Conservation (phyloP, 768 basidiomycete genomes). For the Suillus discolor region DNA sequence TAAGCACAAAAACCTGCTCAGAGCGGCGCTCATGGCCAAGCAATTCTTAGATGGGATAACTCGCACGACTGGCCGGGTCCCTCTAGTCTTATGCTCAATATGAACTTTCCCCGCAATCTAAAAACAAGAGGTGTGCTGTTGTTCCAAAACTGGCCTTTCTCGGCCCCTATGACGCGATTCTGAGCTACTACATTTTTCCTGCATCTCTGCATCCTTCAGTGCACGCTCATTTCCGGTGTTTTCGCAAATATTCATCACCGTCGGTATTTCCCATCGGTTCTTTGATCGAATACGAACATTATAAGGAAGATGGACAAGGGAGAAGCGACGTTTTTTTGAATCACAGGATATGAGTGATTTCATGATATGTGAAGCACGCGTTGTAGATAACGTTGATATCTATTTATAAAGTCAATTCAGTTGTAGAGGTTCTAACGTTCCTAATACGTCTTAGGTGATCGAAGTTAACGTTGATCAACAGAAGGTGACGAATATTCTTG, state of each 20-base stretch:
- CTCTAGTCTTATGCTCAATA: conserved; percentile 42
- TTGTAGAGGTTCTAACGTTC: not conserved
- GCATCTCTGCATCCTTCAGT: too few relatives aligned
- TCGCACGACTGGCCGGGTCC: conserved; percentile 42
- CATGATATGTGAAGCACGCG: not conserved
- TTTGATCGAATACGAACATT: too few relatives aligned
- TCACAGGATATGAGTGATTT: too few relatives aligned
- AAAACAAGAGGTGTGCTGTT: conserved; percentile 11
- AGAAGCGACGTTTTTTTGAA: too few relatives aligned
- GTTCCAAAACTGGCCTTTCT: too few relatives aligned
- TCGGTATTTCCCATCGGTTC: too few relatives aligned
- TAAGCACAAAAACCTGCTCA: conserved; percentile 48
- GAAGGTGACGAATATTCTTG: not conserved
- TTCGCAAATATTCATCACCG: too few relatives aligned
- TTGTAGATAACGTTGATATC: not conserved
- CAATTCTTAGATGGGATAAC: conserved; percentile 42
- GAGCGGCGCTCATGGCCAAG: conserved; percentile 41
- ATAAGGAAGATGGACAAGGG: too few relatives aligned
- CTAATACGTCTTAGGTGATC: not conserved
- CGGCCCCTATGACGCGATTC: too few relatives aligned
- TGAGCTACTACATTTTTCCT: too few relatives aligned
- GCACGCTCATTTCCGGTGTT: too few relatives aligned
- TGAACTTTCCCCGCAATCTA: conserved; percentile 21
- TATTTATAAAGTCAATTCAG: not conserved
- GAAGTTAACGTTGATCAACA: not conserved